Conservation (phyloP, 768 basidiomycete species). For the Coprinopsis cinerea region DNA sequence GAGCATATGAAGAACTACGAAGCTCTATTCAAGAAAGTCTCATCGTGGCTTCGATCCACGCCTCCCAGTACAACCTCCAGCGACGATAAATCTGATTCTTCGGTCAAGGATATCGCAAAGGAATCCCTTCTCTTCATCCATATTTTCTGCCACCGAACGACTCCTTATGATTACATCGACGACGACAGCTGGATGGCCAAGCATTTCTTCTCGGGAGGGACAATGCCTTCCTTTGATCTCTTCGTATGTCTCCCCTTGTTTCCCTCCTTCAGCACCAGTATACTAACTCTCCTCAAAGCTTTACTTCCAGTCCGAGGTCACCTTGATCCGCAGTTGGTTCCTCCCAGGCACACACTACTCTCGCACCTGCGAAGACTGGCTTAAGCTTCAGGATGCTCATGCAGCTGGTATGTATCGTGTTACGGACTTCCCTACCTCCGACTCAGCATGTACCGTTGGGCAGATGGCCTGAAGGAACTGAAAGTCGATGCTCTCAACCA, state of each 20-base stretch:
- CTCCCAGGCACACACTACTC: slow-evolving; percentile 61
- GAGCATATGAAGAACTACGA: slow-evolving; percentile 78
- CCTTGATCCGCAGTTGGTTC: slow-evolving; percentile 54
- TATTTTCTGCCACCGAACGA: slow-evolving; percentile 60
- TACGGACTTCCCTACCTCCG: neutral
- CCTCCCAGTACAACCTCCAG: no score
- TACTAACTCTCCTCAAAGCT: slow-evolving; percentile 29
- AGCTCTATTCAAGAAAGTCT: slow-evolving; percentile 51
- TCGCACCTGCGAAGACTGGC: slow-evolving; percentile 61
- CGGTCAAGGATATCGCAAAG: slow-evolving; percentile 2
- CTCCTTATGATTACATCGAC: slow-evolving; percentile 65
- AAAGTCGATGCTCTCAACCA: slow-evolving; percentile 41
- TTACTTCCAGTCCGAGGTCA: slow-evolving; percentile 62
- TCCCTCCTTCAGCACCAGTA: neutral
- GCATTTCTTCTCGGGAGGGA: slow-evolving; percentile 71
- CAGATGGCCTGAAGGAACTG: slow-evolving; percentile 43
- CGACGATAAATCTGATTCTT: no score
- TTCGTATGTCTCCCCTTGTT: slow-evolving; percentile 28
- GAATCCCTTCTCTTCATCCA: slow-evolving; percentile 61
- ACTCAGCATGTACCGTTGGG: neutral
- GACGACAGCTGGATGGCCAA: slow-evolving; percentile 72
- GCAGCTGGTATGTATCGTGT: slow-evolving; percentile 25
- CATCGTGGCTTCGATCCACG: slow-evolving; percentile 57
- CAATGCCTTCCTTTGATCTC: slow-evolving; percentile 66
- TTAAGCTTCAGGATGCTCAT: slow-evolving; percentile 51